Conservation (phyloP, 257 asterid genomes). For the Rauvolfia tetraphylla region DNA sequence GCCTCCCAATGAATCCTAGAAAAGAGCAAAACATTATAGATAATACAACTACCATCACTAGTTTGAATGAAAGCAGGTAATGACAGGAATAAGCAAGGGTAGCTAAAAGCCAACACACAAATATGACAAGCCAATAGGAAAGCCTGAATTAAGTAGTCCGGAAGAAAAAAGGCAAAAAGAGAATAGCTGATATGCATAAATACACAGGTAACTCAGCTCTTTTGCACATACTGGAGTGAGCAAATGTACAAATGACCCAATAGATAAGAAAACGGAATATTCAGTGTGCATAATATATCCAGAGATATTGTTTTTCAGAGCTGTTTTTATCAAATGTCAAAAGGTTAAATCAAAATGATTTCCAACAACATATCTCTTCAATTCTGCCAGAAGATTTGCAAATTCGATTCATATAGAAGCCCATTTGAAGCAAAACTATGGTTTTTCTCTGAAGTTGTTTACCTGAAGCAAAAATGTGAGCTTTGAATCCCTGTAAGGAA, state of each 20-base stretch:
- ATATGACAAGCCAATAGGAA: background rate
- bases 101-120: background rate
- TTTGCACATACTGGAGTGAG: background rate
- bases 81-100: background rate
- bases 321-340: background rate
- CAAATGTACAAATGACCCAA: background rate
- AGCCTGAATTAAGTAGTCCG: background rate
- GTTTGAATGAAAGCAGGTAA: too few species aligned
- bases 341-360: background rate
- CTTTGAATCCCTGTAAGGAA: conserved; percentile 97
- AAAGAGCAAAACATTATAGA: background rate
- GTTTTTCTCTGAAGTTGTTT: conserved; percentile 10
- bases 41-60: background rate
- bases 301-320: background rate
- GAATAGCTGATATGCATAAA: background rate
- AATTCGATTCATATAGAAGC: background rate
- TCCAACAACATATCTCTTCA: background rate
- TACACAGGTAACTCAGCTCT: background rate
- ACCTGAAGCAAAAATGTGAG: conserved; percentile 99
- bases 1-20: conserved; percentile 95
- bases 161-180: background rate
- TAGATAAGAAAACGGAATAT: background rate
- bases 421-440: background rate
- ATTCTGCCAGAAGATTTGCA: background rate
- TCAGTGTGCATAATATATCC: background rate